These are phyloP conservation scores for Beauveria caledonica DNA, from an alignment of 2,329 filamentous ascomycete species.

Conservation along the genomic window DNA sequence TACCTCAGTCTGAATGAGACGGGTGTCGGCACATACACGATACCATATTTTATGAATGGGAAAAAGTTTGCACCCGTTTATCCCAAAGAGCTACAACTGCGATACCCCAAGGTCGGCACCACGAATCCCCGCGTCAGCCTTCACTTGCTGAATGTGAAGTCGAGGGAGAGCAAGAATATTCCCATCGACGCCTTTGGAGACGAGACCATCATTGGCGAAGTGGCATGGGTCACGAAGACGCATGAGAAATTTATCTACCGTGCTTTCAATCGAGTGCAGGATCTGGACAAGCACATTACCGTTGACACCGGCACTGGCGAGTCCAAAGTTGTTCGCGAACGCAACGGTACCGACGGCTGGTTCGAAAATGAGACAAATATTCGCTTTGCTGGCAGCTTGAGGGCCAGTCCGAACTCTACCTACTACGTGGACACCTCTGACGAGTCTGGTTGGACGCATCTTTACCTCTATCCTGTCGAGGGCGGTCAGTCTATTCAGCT, in stretches of 20 bases:
- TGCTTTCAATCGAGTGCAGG: conserved; percentile 61
- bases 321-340: conserved; percentile 33
- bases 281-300: conserved; percentile 52
- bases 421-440: conserved; percentile 64
- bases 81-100: conserved; percentile 51
- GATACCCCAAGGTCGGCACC: conserved; percentile 62
- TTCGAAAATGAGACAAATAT: conserved; percentile 52
- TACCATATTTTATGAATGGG: conserved; percentile 59
- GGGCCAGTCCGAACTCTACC: conserved; percentile 24
- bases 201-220: conserved; percentile 58
- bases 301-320: conserved; percentile 41
- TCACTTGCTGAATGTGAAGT: conserved; percentile 46
- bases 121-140: conserved; percentile 58
- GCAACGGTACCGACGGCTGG: conserved; percentile 54
- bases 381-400: conserved; percentile 41
- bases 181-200: conserved; percentile 50
- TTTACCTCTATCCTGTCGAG: conserved; percentile 54
- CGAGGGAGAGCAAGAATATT: conserved; percentile 35
- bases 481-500: conserved; percentile 47
- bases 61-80: conserved; percentile 51
- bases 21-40: conserved; percentile 55
- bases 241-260: conserved; percentile 56
- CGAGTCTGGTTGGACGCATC: conserved; percentile 59
- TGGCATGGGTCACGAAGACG: conserved; percentile 56
- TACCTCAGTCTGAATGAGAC: conserved; percentile 84